These are phyloP conservation scores for Phoma sp. DNA, from an alignment of 2,329 filamentous ascomycete genomes.

Conservation along the genomic window DNA sequence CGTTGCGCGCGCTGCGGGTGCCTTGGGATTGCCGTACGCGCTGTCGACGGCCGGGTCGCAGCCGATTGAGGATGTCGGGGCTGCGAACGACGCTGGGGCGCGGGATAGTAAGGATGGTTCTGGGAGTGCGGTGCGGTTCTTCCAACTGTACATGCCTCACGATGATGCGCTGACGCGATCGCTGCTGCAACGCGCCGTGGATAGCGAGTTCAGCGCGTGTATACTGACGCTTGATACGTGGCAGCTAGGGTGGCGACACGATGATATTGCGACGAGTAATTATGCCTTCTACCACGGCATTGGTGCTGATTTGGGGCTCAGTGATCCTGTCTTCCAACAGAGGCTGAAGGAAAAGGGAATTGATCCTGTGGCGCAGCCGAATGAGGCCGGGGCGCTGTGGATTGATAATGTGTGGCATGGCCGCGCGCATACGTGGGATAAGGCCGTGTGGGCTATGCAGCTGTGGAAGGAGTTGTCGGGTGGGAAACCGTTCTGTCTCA, in stretches of 20 bases:
- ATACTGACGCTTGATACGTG: conserved; percentile 70
- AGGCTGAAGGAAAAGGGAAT: conserved; percentile 59
- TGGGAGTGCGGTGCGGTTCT: conserved; percentile 57
- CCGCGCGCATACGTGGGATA: conserved; percentile 68
- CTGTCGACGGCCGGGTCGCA: conserved; percentile 64
- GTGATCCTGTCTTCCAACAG: conserved; percentile 65
- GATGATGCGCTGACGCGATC: conserved; percentile 66
- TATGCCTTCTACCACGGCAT: conserved; percentile 69
- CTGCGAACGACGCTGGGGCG: conserved; percentile 57
- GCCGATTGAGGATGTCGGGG: conserved; percentile 64
- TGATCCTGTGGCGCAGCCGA: conserved; percentile 59
- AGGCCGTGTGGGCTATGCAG: conserved; percentile 69
- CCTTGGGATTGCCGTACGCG: conserved; percentile 65
- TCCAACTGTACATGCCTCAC: conserved; percentile 69
- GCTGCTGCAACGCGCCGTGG: conserved; percentile 61
- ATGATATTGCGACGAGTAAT: conserved; percentile 63
- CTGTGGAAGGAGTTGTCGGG: conserved; percentile 62
- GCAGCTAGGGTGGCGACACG: conserved; percentile 68
- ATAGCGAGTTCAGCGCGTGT: conserved; percentile 62
- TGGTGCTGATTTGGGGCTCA: conserved; percentile 64
- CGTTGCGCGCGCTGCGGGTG: conserved; percentile 65
- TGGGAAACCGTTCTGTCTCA: conserved; percentile 66
- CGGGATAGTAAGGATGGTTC: neutral
- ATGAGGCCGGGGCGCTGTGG: conserved; percentile 65
- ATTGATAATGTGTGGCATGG: conserved; percentile 72